Base-by-base conservation (phyloP, 1,284 basidiomycete species). In the Polyporus tsugae region DNA sequence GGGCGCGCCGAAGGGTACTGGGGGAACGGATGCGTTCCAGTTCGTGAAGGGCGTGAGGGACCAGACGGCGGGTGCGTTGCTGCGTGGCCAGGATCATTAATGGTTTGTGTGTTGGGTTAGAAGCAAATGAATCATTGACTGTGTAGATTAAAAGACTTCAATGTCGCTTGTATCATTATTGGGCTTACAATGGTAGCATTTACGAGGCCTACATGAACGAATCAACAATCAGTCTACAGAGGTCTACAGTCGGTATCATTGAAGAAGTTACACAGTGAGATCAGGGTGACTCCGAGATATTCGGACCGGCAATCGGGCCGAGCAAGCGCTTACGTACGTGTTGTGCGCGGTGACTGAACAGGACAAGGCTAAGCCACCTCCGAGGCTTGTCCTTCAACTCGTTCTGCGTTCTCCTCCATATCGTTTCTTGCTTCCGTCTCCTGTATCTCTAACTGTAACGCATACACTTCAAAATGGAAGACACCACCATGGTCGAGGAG, bases 31-130 rank as follows among this genome's bases (percentile, higher is more conserved):
- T 64, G 82, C 97, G 62, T 91, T 94, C 58, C 86, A 84, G 71
- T 96, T 97, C 76, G 82, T 97, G 76, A 96, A 96, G 80, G 87
- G 87, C 60, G 91, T 93, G 29, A 83, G 94, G 75, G 90, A 93
- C 72, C 86, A 90, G 68, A 96, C 95, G n/a, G 84, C 84, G 9
- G 82, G 82, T 25, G 82, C 87, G 17, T 36, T 75, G 57, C 53
- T 76, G n/a, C 61, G 67, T 35, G 55, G 58, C 15, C 58, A 9
- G 19, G 22, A 1, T 6, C n/a, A 25, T 59, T 29, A 29, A 29
- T 29, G 29, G 29, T 29, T 29, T 29, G 29, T 29, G 29, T 29
- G 29, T 29, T 57, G 19, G 35, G 29, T 33, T 36, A 55, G 52
- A 55, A 55, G 29, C 5, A 55, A 29, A 39, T 17, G 10, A 4